Evolutionary conservation across 495 filamentous ascomycete species (phyloP).

Genomic region (Penicillium herquei): DNA sequence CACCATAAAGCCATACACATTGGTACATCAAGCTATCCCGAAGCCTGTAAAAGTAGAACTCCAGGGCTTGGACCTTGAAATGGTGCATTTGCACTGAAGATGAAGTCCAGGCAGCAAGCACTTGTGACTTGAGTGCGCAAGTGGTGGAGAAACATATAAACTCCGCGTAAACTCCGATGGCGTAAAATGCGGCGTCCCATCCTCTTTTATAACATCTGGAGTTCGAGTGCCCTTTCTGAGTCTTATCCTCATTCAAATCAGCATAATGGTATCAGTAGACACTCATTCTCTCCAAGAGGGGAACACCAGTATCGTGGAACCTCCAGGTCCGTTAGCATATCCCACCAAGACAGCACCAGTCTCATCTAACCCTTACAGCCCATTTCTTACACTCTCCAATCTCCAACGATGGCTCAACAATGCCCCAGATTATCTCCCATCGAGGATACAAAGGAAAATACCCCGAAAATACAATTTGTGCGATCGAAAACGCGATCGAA

Average conservation of each 20-base stretch:
- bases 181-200: background rate
- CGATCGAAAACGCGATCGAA: constrained; percentile 69
- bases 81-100: too few relatives aligned
- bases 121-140: constrained; percentile 31
- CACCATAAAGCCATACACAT: too few relatives aligned
- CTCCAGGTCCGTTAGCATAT: background rate
- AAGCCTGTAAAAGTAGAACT: too few relatives aligned
- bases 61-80: too few relatives aligned
- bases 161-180: background rate
- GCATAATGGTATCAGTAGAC: background rate
- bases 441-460: constrained; percentile 75
- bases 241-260: too few relatives aligned
- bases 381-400: constrained; percentile 16
- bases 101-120: too few relatives aligned
- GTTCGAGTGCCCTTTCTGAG: background rate
- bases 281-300: background rate
- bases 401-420: background rate
- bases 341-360: background rate
- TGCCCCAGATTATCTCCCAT: constrained; percentile 80
- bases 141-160: background rate
- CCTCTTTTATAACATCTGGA: background rate
- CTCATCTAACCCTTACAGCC: constrained; percentile 1
- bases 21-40: too few relatives aligned
- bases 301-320: too few relatives aligned
- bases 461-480: constrained; percentile 83